phyloP scores from a whole-genome alignment of 495 filamentous ascomycete species.

The Trichocladium antarcticum region DNA sequence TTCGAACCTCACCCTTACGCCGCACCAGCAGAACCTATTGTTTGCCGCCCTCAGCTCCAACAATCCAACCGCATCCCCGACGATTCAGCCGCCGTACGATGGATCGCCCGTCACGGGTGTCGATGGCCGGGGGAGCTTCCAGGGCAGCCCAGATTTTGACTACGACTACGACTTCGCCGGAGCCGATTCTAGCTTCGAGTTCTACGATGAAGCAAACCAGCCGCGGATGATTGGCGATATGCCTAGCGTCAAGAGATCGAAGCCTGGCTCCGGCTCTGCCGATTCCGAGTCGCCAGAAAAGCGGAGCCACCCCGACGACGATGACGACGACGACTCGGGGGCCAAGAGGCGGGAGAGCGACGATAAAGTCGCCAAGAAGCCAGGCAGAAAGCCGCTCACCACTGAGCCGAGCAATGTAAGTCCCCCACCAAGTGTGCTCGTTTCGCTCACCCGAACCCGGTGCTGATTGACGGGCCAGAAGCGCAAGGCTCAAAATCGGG shows the following conservation, averaged over 20 bases:
- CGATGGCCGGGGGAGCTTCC: conserved; percentile 32
- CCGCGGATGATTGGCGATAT: conserved; percentile 67
- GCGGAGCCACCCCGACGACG: conserved; percentile 66
- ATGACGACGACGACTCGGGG: conserved; percentile 53
- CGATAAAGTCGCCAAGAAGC: conserved; percentile 76
- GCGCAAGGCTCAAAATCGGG: conserved; percentile 95
- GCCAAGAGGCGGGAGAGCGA: conserved; percentile 74
- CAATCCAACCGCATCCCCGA: conserved; percentile 25
- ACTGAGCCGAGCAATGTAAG: conserved; percentile 92
- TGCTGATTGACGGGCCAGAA: conserved; percentile 58
- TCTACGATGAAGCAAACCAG: conserved; percentile 55
- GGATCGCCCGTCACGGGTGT: conserved; percentile 40
- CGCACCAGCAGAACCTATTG: conserved; percentile 77
- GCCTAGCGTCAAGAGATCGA: conserved; percentile 41
- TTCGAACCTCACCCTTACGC: conserved; percentile 51
- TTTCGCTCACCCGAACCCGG: not conserved
- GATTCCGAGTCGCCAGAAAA: conserved; percentile 69
- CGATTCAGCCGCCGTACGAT: conserved; percentile 41
- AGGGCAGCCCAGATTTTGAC: conserved; percentile 76
- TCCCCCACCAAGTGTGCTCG: conserved; percentile 6
- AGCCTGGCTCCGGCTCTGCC: conserved; percentile 41
- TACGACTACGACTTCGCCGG: conserved; percentile 52
- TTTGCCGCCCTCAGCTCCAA: conserved; percentile 83
- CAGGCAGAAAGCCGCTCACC: conserved; percentile 88
- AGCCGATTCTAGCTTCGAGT: conserved; percentile 42